Evolutionary conservation across 2,329 filamentous ascomycete genomes (phyloP), one percentile per base, ranked within the genome.

Genomic region (Fusarium hainanense): DNA sequence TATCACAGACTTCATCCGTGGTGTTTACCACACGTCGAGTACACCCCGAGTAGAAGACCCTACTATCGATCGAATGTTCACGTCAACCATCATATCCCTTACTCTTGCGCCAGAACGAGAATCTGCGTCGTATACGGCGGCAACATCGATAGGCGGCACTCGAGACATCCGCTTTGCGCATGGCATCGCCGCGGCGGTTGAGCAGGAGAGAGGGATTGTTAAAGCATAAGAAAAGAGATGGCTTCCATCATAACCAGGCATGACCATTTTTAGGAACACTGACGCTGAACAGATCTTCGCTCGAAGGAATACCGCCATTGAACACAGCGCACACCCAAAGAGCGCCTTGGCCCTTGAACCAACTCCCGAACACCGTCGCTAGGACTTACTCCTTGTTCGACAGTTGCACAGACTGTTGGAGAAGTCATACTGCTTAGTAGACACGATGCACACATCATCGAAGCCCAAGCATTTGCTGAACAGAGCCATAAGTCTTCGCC

Each of bases 21-120:
- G 50, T 68, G 54, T 70, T 70, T 68, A 25, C n/a, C 34, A 43
- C 32, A 30, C 14, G 12, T 23, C 18, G n/a, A 51, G n/a, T 5
- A 30, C 12, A 21, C 13, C 14, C 32, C 9, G 12, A 56, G 12
- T 20, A 20, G 7, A 18, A 10, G 18, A 12, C n/a, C 11, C 3
- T 21, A 20, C 23, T 25, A 27, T 27, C 12, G 18, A 46, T 44
- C 52, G n/a, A 10, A 18, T 20, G 37, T 25, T 20, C 40, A 4
- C 16, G 6, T 18, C 6, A 28, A 12, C 18, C 54, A 18, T 50
- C 6, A 28, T 42, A 18, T 47, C 7, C 23, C 9, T 28, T 52
- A 6, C 43, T 34, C 25, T 37, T 25, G 21, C 41, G 20, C 6
- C 41, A 37, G 18, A 8, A 23, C n/a, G 41, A 10, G 6, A 21